Base-by-base conservation (phyloP, 495 filamentous ascomycete genomes). In the Friedmanniomyces simplex region DNA sequence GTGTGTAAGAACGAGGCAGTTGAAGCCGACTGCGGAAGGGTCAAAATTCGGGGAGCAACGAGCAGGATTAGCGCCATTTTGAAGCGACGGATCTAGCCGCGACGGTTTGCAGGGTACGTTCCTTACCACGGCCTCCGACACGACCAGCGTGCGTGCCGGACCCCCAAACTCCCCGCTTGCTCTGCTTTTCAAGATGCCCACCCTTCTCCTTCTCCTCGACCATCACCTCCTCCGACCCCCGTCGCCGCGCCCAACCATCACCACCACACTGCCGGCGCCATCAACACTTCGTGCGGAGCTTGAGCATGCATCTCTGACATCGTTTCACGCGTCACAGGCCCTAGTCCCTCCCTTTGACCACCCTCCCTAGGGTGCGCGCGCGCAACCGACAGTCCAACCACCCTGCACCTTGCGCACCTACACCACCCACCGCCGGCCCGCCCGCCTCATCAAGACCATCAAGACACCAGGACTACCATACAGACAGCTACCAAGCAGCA, bases 401-500 rank as follows among this genome's bases (percentile, higher is more conserved):
- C 41, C 7, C 25, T 28, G 26, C 16, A 25, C 37, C 54, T 36
- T 41, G 30, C 16, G 37, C 39, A 43, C 5, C 37, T 45, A 46
- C 53, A 45, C 7, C 53, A n/a, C 28, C 28, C 28, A 32, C 28
- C 39, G 5, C 39, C 14, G 5, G 4, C 18, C 39, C 13, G 4
- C 39, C 14, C 18, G 14, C 14, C 39, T 2, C 18, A n/a, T 43
- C 39, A 43, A 43, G 39, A 43, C 14, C 18, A 43, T 16, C 39
- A 43, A 43, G 41, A 21, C 22, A 10, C 24, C 18, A 30, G 22
- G 16, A 20, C 21, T 30, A 20, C 18, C 41, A 45, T 41, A 41
- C 39, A 39, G 18, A 39, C 34, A 55, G 12, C 32, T 43, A 21
- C 16, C 55, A 21, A 59, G 21, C 28, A 57, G 24, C 47, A 56